Base-by-base conservation (phyloP, 2,329 filamentous ascomycete species). In the Ilyonectria mors-panacis region DNA sequence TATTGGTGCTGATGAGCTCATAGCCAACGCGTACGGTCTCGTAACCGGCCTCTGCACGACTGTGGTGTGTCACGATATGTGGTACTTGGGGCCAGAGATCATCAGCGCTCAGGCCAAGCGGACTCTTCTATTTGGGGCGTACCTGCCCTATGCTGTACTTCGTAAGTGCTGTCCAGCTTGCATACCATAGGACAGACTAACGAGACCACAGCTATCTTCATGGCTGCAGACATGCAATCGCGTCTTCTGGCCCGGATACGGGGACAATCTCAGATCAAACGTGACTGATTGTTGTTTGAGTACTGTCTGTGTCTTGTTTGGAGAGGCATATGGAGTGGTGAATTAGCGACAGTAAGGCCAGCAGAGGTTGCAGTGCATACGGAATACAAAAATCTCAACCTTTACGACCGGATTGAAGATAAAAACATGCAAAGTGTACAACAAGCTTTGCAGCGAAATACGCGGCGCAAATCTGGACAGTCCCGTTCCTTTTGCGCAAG, bases 51-150 rank as follows among this genome's bases (percentile, higher is more conserved):
- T 57, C 21, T 44, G 37, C 26, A 57, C 54, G 13, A 35, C 54
- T 19, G 23, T 45, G 7, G 54, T 57, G 54, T 44, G 54, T 21
- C 35, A 57, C 21, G 35, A 57, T 33, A 57, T 57, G 54, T 57
- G 54, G 54, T 19, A 44, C 44, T 26, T 57, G 35, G 54, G 37
- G 5, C 37, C 54, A 15, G 37, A 57, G 8, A 44, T 45, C 26
- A 45, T 57, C 37, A 57, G 21, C 28, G 2, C 6, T 17, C 13
- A 57, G 13, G 37, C 54, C 10, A 57, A 45, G 17, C 28, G 37
- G 17, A 28, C 21, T 7, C 54, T 57, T 7, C 15, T 57, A 21
- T 45, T 57, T n/a, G 54, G 19, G 54, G 54, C 54, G 5, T 57
- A 57, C 44, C 17, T 57, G 6, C 54, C 54, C 0, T 54, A 54